Evolutionary conservation across 495 filamentous ascomycete genomes (phyloP).

Genomic region (Aspergillus mulundensis): DNA sequence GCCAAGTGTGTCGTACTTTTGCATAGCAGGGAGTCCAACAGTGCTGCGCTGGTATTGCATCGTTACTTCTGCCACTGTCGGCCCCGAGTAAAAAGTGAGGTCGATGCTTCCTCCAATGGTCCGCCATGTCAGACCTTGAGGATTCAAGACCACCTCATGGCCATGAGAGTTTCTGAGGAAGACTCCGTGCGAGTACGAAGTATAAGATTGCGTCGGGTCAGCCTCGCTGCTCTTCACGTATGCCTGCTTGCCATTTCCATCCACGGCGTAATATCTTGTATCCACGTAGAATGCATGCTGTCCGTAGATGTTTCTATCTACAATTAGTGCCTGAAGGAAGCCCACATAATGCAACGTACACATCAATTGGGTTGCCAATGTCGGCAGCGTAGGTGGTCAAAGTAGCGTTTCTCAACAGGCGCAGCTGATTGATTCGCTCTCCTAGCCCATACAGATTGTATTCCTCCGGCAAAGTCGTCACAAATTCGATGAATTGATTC

Average conservation of each 20-base stretch:
- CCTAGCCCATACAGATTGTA: slow-evolving; percentile 65
- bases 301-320: slow-evolving; percentile 55
- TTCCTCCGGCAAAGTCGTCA: slow-evolving; percentile 49
- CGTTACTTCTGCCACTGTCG: slow-evolving; percentile 52
- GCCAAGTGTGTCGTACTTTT: slow-evolving; percentile 59
- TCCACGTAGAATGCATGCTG: slow-evolving; percentile 61
- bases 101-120: slow-evolving; percentile 61
- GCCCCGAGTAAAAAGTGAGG: slow-evolving; percentile 60
- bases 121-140: slow-evolving; percentile 71
- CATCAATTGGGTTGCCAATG: slow-evolving; percentile 56
- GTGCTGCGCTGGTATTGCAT: slow-evolving; percentile 53
- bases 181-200: slow-evolving; percentile 58
- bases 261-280: slow-evolving; percentile 58
- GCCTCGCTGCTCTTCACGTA: slow-evolving; percentile 53
- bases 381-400: slow-evolving; percentile 72
- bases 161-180: slow-evolving; percentile 66
- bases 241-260: slow-evolving; percentile 45
- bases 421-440: slow-evolving; percentile 56
- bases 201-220: slow-evolving; percentile 52
- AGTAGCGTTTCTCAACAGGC: slow-evolving; percentile 55
- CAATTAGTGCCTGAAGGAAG: background rate
- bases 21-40: slow-evolving; percentile 58
- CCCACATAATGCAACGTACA: slow-evolving; percentile 22
- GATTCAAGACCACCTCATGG: slow-evolving; percentile 65
- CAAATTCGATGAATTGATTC: slow-evolving; percentile 63